Evolutionary conservation across 306 rosid genomes (phyloP).

Genomic region (Lagenaria siceraria): DNA sequence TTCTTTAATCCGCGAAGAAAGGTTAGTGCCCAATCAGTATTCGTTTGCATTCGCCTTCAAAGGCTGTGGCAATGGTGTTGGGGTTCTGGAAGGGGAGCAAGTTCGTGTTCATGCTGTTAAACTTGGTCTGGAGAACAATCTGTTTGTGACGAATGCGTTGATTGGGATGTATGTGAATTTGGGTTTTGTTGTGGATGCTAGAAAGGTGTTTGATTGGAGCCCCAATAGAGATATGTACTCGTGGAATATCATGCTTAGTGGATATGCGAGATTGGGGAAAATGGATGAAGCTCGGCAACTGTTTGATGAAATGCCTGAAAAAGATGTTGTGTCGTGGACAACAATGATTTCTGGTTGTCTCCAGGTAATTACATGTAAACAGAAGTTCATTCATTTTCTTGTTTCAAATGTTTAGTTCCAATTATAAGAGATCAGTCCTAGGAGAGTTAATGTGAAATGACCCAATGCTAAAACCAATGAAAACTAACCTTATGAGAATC

Average conservation of each 20-base stretch:
- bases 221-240: slow-evolving; percentile 36
- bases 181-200: slow-evolving; percentile 29
- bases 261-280: slow-evolving; percentile 28
- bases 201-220: slow-evolving; percentile 32
- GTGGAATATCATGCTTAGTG: slow-evolving; percentile 55
- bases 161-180: slow-evolving; percentile 32
- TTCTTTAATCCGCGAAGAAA: slow-evolving; percentile 11
- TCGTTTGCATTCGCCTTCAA: slow-evolving; percentile 40
- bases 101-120: slow-evolving; percentile 35
- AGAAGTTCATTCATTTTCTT: neutral
- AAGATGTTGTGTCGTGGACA: slow-evolving; percentile 60
- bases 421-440: too few species aligned
- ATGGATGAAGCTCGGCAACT: slow-evolving; percentile 30
- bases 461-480: too few species aligned
- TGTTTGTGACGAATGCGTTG: slow-evolving; percentile 49
- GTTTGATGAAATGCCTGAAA: slow-evolving; percentile 40
- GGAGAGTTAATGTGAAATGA: too few species aligned
- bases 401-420: neutral
- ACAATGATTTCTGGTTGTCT: slow-evolving; percentile 58
- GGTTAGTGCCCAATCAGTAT: slow-evolving; percentile 28
- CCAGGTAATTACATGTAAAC: slow-evolving; percentile 33
- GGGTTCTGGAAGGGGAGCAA: slow-evolving; percentile 37
- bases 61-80: slow-evolving; percentile 46
- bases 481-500: too few species aligned
- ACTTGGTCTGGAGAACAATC: slow-evolving; percentile 38